Percentiles rank a stretch among this genome's conserved stretches.
Evolutionary conservation across 2,329 filamentous ascomycete species (phyloP).

Genomic region (Aureobasidium sp.): DNA sequence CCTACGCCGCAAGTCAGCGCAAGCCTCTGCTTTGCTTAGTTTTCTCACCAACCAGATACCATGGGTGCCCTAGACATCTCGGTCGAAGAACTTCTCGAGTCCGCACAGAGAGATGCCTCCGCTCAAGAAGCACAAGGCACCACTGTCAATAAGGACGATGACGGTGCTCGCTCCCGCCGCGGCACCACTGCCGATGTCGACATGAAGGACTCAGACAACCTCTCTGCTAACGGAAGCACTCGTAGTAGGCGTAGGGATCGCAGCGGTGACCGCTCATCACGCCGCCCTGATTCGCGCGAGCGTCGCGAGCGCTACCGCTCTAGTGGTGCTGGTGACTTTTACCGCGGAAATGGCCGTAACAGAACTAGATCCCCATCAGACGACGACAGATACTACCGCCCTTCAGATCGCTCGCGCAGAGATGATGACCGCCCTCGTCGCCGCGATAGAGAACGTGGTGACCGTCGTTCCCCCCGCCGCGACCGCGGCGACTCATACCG

Average conservation of each 20-base stretch:
- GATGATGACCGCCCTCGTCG: conserved; percentile 50
- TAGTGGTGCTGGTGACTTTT: conserved; percentile 28
- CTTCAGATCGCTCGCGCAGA: conserved; percentile 39
- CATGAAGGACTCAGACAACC: conserved; percentile 21
- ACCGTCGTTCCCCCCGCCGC: conserved; percentile 39
- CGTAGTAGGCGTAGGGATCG: conserved; percentile 22
- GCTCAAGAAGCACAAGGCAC: conserved; percentile 46
- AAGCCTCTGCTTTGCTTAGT: not conserved
- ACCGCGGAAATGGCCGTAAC: conserved; percentile 26
- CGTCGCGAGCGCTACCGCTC: conserved; percentile 17
- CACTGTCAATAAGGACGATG: conserved; percentile 29
- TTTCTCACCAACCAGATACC: conserved; percentile 6
- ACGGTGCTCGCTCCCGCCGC: not conserved
- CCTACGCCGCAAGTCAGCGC: not conserved
- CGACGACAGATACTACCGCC: conserved; percentile 30
- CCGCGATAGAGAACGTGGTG: conserved; percentile 31
- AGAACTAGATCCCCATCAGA: conserved; percentile 29
- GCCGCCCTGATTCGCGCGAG: conserved; percentile 12
- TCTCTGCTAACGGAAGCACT: conserved; percentile 30
- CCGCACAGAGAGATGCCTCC: conserved; percentile 25
- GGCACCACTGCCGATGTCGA: conserved; percentile 1
- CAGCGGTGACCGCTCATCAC: conserved; percentile 16
- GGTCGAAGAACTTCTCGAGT: conserved; percentile 86
- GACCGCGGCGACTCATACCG: conserved; percentile 61
- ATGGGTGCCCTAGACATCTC: conserved; percentile 16